Evolutionary conservation across 257 asterid genomes (phyloP).

Genomic region (Catharanthus roseus): DNA sequence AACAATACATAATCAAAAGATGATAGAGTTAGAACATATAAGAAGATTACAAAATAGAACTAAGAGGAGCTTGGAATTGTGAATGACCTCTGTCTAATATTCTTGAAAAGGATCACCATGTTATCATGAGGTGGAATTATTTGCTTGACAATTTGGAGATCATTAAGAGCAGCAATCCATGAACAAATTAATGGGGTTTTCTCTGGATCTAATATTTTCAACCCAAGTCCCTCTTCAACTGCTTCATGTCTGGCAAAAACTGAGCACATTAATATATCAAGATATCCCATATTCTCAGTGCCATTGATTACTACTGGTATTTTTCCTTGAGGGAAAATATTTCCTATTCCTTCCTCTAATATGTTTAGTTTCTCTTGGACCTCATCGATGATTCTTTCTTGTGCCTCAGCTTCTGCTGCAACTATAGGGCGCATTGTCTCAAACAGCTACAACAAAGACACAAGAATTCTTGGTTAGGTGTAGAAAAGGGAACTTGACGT

Average conservation of each 20-base stretch:
- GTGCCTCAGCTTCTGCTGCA: slow-evolving; percentile 7
- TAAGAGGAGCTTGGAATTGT: background rate
- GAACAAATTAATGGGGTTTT: slow-evolving; percentile 26
- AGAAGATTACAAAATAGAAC: background rate
- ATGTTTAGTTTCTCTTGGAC: slow-evolving; percentile 18
- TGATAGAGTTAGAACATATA: too few relatives aligned
- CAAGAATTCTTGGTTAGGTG: slow-evolving; percentile 2
- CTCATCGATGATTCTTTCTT: slow-evolving; percentile 12
- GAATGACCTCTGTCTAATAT: background rate
- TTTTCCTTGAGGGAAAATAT: slow-evolving; percentile 15
- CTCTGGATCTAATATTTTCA: slow-evolving; percentile 25
- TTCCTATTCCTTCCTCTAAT: slow-evolving; percentile 28
- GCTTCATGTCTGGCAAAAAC: slow-evolving; percentile 27
- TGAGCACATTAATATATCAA: slow-evolving; percentile 26
- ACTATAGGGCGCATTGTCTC: slow-evolving; percentile 18
- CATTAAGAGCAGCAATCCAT: slow-evolving; percentile 27
- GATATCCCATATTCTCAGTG: slow-evolving; percentile 22
- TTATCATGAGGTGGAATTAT: slow-evolving; percentile 21
- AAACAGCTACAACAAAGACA: slow-evolving; percentile 16
- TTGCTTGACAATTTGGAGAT: slow-evolving; percentile 22
- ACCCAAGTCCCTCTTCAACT: slow-evolving; percentile 23
- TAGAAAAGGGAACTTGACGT: slow-evolving; percentile 10
- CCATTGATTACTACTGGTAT: background rate
- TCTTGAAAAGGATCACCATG: background rate
- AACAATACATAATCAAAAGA: too few relatives aligned